Conservation (phyloP, 495 filamentous ascomycete genomes). For the Physcia stellaris region DNA sequence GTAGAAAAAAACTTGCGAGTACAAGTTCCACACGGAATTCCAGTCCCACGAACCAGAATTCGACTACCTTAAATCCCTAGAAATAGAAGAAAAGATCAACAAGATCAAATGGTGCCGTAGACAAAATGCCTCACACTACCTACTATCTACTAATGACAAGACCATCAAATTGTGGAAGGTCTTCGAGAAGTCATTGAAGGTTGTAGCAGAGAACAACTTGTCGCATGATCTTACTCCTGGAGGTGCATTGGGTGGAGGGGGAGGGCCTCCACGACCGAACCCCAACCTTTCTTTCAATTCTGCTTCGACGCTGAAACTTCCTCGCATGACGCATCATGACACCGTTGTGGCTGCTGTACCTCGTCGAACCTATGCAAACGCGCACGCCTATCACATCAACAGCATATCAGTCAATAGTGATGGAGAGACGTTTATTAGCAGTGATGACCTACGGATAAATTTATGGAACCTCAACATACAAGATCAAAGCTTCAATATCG, state of each 20-base stretch:
- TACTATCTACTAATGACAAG: conserved; percentile 98
- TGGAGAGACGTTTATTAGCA: conserved; percentile 97
- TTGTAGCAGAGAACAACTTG: conserved; percentile 96
- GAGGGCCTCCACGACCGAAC: conserved; percentile 51
- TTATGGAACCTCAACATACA: conserved; percentile 99
- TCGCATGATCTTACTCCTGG: conserved; percentile 85
- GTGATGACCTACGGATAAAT: conserved; percentile 94
- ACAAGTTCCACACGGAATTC: conserved; percentile 99
- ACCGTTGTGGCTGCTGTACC: conserved; percentile 96
- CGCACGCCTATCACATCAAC: conserved; percentile 99
- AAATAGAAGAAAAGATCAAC: conserved; percentile 99
- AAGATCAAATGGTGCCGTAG: conserved; percentile 99
- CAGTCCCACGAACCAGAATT: conserved; percentile 99
- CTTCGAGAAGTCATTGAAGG: conserved; percentile 97
- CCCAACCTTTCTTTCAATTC: conserved; percentile 64
- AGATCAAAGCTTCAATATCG: conserved; percentile 99
- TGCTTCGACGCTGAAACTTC: conserved; percentile 75
- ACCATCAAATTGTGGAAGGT: conserved; percentile 99
- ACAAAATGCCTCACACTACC: conserved; percentile 96
- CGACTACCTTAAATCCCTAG: conserved; percentile 96
- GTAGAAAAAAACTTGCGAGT: conserved; percentile 99
- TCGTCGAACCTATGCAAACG: conserved; percentile 90
- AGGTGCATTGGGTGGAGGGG: conserved; percentile 57
- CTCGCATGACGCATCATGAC: conserved; percentile 92
- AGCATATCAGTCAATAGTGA: conserved; percentile 99